These are phyloP conservation scores for Monilinia fructigena DNA, from an alignment of 2,329 filamentous ascomycete species.

Conservation along the genomic window DNA sequence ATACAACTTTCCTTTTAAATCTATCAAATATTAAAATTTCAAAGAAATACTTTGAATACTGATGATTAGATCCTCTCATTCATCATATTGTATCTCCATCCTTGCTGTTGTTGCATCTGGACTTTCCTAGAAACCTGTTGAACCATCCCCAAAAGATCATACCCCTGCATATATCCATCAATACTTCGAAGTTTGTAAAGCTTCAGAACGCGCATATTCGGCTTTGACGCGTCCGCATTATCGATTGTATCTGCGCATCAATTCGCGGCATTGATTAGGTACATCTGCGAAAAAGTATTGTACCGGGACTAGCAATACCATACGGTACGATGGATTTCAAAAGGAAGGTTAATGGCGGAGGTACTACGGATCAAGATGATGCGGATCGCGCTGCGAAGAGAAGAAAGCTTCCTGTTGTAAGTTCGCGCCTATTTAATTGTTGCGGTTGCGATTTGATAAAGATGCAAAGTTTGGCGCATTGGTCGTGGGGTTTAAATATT, in stretches of 20 bases:
- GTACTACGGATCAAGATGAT: conserved; percentile 48
- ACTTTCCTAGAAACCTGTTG: not conserved
- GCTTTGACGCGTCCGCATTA: conserved; percentile 21
- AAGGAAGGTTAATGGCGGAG: conserved; percentile 50
- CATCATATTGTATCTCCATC: conserved; percentile 4
- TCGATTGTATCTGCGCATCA: conserved; percentile 22
- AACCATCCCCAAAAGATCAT: conserved; percentile 6
- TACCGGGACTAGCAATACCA: not conserved
- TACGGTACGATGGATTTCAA: conserved; percentile 45
- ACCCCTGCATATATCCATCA: conserved; percentile 24
- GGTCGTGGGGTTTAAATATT: conserved; percentile 22
- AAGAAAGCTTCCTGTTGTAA: conserved; percentile 55
- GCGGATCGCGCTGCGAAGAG: conserved; percentile 57
- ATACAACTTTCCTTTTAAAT: not conserved
- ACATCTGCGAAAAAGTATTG: not conserved
- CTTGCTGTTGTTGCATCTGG: conserved; percentile 7
- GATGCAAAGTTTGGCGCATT: conserved; percentile 20
- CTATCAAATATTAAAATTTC: too few relatives aligned
- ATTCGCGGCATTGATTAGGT: conserved; percentile 11
- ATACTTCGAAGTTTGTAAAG: conserved; percentile 20
- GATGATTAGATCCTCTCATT: not conserved
- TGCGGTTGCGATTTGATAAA: conserved; percentile 23
- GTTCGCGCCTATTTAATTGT: conserved; percentile 38
- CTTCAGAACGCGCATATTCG: conserved; percentile 23
- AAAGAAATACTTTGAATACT: not conserved